Base-by-base conservation (phyloP, 129 eudicot genomes). In the Tagetes erecta region DNA sequence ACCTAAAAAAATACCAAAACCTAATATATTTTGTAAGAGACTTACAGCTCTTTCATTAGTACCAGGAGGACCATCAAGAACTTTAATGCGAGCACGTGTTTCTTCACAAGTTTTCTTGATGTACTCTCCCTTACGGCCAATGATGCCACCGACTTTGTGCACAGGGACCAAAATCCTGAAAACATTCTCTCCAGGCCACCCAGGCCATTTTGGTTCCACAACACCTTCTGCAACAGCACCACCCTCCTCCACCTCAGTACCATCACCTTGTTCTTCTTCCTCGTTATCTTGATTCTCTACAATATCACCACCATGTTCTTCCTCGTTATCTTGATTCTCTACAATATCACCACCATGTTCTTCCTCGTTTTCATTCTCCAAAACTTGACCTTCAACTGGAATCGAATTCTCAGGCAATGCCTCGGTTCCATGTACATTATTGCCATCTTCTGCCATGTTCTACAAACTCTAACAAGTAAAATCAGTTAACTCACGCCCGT, bases 131-230 rank as follows among this genome's bases (percentile, higher is more conserved):
- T 94, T 94, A 13, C 97, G 97, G 11, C 98, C 98, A 80, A 94
- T 94, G 51, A 94, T 88, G 70, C 95, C 84, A 71, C 98, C 98
- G 81, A 94, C 98, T 75, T 81, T 90, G 56, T 91, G 98, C 37
- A 67, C 96, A 78, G 98, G 97, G 4, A 94, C 89, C 80, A 94
- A 76, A 84, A 94, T 76, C 87, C 98, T 86, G 64, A 86, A 94
- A 41, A 94, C 98, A 67, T 84, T 94, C 79, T 94, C 98, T 72
- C 98, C 98, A 20, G 98, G 97, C 97, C 97, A 94, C 46, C 98
- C 98, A 7, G 98, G 98, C 98, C 98, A 94, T 72, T 83, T 94
- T 76, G 86, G 85, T 70, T 86, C 97, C 60, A 67, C 72, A 64
- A 41, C 68, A 52, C 68, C 68, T 78, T 71, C 82, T n/a, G 45